Base-by-base conservation (phyloP, 805 yeast genomes). In the Diddensiella santjacobensis region DNA sequence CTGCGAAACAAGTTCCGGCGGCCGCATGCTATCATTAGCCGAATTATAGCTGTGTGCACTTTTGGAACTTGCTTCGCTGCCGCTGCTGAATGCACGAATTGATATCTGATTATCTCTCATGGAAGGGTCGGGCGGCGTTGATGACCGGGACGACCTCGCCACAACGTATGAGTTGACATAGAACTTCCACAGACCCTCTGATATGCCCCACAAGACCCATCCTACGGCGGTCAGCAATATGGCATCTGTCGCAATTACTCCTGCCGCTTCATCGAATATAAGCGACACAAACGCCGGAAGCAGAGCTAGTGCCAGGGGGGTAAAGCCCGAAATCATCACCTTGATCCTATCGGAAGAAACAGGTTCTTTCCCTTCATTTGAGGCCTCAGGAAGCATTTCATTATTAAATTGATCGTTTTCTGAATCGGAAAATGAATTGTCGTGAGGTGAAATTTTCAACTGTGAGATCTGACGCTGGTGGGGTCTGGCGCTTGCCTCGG, bases 121-220 rank as follows among this genome's bases (percentile, higher is more conserved):
- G 20, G 10, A 8, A 8, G 38, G 38, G 10, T n/a, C 18, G 20
- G 11, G 15, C 13, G 19, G 20, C 22, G n/a, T 22, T 17, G n/a
- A n/a, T 17, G 4, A 23, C 18, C 13, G 13, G n/a, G 20, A 23
- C 42, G 18, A 13, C 8, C 6, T 8, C 8, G 36, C 24, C 18
- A 36, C 42, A 3, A 42, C 22, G 22, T 37, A 37, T 13, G 40
- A 4, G 24, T 13, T 49, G 40, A 49, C 40, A 45, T 55, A 57
- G n/a, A 53, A 40, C 18, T 44, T 41, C 62, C 60, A 58, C 29
- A 55, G 29, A 20, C 51, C 44, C 22, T 57, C 60, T n/a, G 57
- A 49, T 18, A 58, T 33, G 2, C 45, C 38, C 52, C 54, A 57
- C n/a, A 58, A 22, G 4, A 55, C 42, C 56, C 59, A 58, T 13